Evolutionary conservation across 139 green algal species (phyloP).

Genomic region (Closterium sp.): DNA sequence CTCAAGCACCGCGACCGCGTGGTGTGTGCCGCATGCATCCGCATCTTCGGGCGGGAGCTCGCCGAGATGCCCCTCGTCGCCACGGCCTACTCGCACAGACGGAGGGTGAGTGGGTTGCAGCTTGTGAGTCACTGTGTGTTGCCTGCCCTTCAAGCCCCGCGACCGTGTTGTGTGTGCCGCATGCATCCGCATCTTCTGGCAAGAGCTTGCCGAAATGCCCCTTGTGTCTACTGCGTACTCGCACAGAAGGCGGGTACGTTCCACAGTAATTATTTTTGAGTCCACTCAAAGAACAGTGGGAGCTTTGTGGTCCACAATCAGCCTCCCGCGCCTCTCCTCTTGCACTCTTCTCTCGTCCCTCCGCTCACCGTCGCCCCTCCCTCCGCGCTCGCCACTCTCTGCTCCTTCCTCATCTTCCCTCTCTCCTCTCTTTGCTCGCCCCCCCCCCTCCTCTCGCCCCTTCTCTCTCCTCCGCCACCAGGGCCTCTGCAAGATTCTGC

Average conservation of each 20-base stretch:
- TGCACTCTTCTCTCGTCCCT: too few relatives aligned
- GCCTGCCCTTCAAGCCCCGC: slow-evolving; percentile 68
- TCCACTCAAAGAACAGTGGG: too few relatives aligned
- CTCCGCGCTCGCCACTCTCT: background rate
- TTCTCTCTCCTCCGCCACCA: too few relatives aligned
- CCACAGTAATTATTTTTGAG: too few relatives aligned
- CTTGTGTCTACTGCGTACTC: too few relatives aligned
- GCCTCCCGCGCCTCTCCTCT: background rate
- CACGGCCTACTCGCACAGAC: slow-evolving; percentile 65
- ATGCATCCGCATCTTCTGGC: slow-evolving; percentile 76
- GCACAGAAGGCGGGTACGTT: too few relatives aligned
- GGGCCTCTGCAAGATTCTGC: background rate
- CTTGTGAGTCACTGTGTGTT: too few relatives aligned
- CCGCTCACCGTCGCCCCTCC: too few relatives aligned
- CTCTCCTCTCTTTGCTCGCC: too few relatives aligned
- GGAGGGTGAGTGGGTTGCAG: slow-evolving; percentile 55
- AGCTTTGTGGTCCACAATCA: too few relatives aligned
- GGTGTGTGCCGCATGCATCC: slow-evolving; percentile 69
- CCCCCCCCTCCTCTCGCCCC: background rate
- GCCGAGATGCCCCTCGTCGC: slow-evolving; percentile 89
- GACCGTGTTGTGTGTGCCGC: slow-evolving; percentile 69
- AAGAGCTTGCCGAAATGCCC: slow-evolving; percentile 8
- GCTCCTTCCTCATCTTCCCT: background rate
- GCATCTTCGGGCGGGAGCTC: slow-evolving; percentile 75
- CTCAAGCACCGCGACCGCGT: slow-evolving; percentile 66